These are phyloP conservation scores for Blastobotrys terrestris DNA, from an alignment of 805 yeast genomes.

Conservation along the genomic window DNA sequence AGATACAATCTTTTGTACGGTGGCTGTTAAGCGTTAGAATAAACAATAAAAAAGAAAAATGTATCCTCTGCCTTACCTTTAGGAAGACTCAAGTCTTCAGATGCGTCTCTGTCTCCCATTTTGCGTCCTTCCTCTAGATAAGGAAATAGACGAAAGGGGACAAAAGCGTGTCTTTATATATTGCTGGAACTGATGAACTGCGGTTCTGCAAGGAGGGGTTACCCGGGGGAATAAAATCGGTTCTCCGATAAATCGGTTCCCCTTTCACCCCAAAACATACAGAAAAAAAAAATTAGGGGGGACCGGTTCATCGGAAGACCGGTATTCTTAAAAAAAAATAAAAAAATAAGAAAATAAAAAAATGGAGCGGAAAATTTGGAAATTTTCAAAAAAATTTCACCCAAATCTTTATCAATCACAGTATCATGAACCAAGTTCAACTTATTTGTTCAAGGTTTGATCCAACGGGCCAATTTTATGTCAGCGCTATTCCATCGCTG, in stretches of 20 bases:
- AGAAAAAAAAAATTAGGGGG: not conserved
- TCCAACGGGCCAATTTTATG: constrained; percentile 53
- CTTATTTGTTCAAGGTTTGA: constrained; percentile 43
- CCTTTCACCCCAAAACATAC: not conserved
- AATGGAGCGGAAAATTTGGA: constrained; percentile 1
- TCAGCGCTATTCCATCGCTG: constrained; percentile 59
- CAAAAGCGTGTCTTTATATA: not conserved
- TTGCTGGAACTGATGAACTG: not conserved
- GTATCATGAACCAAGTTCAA: not conserved
- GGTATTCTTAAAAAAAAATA: not conserved
- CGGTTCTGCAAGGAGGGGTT: not conserved
- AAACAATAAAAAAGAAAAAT: not conserved
- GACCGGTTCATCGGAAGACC: not conserved
- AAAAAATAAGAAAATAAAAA: constrained; percentile 6
- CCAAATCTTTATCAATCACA: not conserved
- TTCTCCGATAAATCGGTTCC: not conserved
- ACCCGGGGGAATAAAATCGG: not conserved
- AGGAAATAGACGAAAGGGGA: not conserved
- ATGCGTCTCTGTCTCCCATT: constrained; percentile 20
- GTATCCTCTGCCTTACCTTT: constrained; percentile 14
- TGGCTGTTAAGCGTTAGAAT: constrained; percentile 46
- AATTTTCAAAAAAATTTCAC: not conserved
- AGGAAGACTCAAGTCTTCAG: constrained; percentile 33
- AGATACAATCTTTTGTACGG: constrained; percentile 89
- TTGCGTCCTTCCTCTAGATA: not conserved